Evolutionary conservation across 495 filamentous ascomycete species (phyloP), one percentile per base, ranked within the genome.

Genomic region (Neurospora africana): DNA sequence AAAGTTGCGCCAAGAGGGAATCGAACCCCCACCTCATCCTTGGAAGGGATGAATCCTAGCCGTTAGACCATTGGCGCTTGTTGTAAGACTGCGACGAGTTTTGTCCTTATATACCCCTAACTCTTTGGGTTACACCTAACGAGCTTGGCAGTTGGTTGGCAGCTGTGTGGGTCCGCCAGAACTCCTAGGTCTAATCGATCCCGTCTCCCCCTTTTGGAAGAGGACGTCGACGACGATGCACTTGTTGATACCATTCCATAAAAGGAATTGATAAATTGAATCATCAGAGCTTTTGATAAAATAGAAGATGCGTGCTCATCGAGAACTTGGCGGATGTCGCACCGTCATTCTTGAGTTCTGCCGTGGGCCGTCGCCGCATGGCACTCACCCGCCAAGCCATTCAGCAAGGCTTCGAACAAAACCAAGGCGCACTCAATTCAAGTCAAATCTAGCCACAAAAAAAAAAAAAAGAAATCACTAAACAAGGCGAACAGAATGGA

Each of bases 41-140:
- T 65, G 53, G 53, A 65, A 65, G 53, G 53, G 53, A 65, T 65
- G 53, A 65, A 65, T 65, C 53, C 53, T 65, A 65, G 53, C 53
- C 53, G 53, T 65, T 65, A 65, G 53, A 65, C 53, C 53, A 65
- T 65, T 65, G 53, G 53, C 53, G 53, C 53, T 61, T 65, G 6
- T 65, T 65, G 15, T 9, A 4, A 33, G 2, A 7, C 2, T 0
- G 7, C 0, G 9, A n/a, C 23, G 0, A 0, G 0, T 5, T 1
- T 5, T 23, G 38, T 10, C 2, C 15, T 19, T 30, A 30, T 44
- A 4, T 27, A 53, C 47, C n/a, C 7, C 5, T 0, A 36, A 36
- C 33, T n/a, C n/a, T n/a, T n/a, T n/a, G n/a, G n/a, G n/a, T n/a
- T n/a, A n/a, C n/a, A n/a, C n/a, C n/a, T n/a, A n/a, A n/a, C n/a